phyloP scores from a whole-genome alignment of 2,329 filamentous ascomycete species.

The Eutypella sp. region DNA sequence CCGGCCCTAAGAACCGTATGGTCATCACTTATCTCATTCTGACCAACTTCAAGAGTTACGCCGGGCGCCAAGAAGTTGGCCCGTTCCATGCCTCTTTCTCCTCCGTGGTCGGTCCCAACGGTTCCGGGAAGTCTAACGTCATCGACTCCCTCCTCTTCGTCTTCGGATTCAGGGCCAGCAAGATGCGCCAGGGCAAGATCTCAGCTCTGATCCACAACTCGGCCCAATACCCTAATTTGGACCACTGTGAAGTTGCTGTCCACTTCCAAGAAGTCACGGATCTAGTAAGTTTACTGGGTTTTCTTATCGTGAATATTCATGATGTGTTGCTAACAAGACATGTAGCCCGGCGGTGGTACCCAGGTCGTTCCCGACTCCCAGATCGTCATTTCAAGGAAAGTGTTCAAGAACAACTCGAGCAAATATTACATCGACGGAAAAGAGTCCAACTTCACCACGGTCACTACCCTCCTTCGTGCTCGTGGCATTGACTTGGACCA shows the following conservation, averaged over 20 bases:
- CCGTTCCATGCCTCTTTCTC: conserved; percentile 97
- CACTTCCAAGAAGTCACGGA: conserved; percentile 96
- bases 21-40: conserved; percentile 90
- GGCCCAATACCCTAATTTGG: conserved; percentile 75
- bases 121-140: conserved; percentile 97
- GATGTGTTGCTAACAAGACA: conserved; percentile 21
- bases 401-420: conserved; percentile 97
- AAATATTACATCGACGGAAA: conserved; percentile 95
- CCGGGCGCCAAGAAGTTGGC: conserved; percentile 88
- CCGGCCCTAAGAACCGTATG: conserved; percentile 75
- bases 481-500: conserved; percentile 94
- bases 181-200: conserved; percentile 98
- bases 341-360: conserved; percentile 63
- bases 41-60: conserved; percentile 99
- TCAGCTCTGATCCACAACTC: conserved; percentile 98
- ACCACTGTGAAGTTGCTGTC: conserved; percentile 91
- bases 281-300: conserved; percentile 41
- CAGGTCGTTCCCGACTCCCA: conserved; percentile 79
- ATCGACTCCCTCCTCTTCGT: conserved; percentile 97
- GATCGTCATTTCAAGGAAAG: conserved; percentile 82
- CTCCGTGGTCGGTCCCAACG: conserved; percentile 95
- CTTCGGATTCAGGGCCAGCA: conserved; percentile 98
- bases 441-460: conserved; percentile 85
- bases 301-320: background rate
- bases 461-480: conserved; percentile 80